Percentiles rank a stretch among this genome's conserved stretches.
These are phyloP conservation scores for Paecilomyces fulvus DNA, from an alignment of 2,329 filamentous ascomycete genomes.

Conservation along the genomic window DNA sequence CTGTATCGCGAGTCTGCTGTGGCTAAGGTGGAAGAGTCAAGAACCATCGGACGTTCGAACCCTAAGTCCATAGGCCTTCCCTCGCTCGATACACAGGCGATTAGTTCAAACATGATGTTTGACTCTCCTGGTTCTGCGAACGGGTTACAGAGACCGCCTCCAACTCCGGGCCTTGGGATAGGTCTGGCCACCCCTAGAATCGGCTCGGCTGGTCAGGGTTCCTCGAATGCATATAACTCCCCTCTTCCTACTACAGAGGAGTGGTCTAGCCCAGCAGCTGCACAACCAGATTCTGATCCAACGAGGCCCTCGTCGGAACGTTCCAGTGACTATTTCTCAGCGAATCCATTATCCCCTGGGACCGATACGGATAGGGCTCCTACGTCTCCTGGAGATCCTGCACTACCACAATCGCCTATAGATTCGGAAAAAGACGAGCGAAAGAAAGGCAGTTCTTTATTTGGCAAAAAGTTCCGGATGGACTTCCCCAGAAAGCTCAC, in stretches of 20 bases:
- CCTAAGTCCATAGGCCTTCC: constrained; percentile 7
- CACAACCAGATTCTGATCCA: constrained; percentile 37
- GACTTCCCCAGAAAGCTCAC: constrained; percentile 70
- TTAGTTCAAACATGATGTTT: background rate
- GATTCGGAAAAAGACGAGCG: constrained; percentile 56
- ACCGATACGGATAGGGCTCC: constrained; percentile 44
- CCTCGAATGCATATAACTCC: constrained; percentile 22
- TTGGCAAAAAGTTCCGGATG: constrained; percentile 79
- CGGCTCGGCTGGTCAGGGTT: constrained; percentile 16
- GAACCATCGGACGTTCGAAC: constrained; percentile 11
- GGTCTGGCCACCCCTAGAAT: constrained; percentile 61
- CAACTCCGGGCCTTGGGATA: constrained; percentile 70
- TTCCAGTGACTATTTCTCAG: constrained; percentile 68
- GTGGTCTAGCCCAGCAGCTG: constrained; percentile 34
- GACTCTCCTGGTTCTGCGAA: constrained; percentile 49
- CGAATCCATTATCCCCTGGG: constrained; percentile 44
- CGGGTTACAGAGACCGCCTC: constrained; percentile 51
- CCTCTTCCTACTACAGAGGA: constrained; percentile 22
- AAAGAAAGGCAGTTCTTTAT: constrained; percentile 50
- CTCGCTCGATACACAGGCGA: background rate
- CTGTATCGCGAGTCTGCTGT: constrained; percentile 61
- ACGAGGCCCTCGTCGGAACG: constrained; percentile 52
- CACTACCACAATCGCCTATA: constrained; percentile 43
- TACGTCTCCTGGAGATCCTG: constrained; percentile 36
- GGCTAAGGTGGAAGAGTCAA: constrained; percentile 49